A percentile compares a stretch with the other conserved stretches of the same genome.
Conservation (phyloP, 2,329 filamentous ascomycete species). For the Rutstroemia sp. region DNA sequence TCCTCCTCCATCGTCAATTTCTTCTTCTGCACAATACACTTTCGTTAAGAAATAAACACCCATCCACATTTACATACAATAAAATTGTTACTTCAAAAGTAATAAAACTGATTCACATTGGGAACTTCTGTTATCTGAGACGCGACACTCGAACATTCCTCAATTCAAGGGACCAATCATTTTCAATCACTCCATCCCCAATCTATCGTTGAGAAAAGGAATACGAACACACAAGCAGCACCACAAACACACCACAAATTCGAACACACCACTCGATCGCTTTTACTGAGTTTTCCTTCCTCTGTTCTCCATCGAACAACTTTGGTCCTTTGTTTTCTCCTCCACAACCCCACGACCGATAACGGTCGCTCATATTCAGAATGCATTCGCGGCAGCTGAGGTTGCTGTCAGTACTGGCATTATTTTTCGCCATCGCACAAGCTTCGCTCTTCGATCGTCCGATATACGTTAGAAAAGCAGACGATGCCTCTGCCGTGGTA, state of each 20-base stretch:
- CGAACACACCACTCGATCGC: background rate
- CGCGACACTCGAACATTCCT: too few relatives aligned
- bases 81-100: too few relatives aligned
- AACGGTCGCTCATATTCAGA: background rate
- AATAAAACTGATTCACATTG: too few relatives aligned
- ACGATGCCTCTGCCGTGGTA: background rate
- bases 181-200: too few relatives aligned
- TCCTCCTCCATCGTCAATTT: background rate
- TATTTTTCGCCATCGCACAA: slow-evolving; percentile 21
- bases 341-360: background rate
- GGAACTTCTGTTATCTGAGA: too few relatives aligned
- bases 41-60: background rate
- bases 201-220: too few relatives aligned
- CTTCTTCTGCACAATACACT: background rate
- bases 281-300: background rate
- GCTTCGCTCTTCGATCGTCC: slow-evolving; percentile 18
- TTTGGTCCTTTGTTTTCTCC: background rate
- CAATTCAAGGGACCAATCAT: too few relatives aligned
- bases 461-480: slow-evolving; percentile 11
- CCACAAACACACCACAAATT: background rate
- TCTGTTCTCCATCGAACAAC: background rate
- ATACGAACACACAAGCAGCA: too few relatives aligned
- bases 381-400: slow-evolving; percentile 3
- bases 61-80: background rate
- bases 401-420: slow-evolving; percentile 2